Percentiles rank a stretch among this genome's conserved stretches.
These are phyloP conservation scores for Amaranthus palmeri DNA, from an alignment of 148 eudicot genomes.

Conservation along the genomic window DNA sequence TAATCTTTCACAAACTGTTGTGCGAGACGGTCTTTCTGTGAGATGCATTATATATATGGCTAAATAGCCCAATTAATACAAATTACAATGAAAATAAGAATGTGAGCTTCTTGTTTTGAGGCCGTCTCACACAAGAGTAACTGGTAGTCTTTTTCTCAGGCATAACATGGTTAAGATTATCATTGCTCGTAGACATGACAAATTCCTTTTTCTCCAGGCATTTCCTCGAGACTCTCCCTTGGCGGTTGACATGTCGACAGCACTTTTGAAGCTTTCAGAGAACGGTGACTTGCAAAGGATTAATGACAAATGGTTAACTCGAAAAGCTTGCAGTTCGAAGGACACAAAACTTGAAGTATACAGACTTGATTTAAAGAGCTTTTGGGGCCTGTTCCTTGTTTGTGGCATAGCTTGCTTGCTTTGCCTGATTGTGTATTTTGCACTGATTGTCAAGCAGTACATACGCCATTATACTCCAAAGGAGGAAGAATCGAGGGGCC, in stretches of 20 bases:
- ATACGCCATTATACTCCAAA: slow-evolving; percentile 29
- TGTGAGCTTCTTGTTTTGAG: too few relatives aligned
- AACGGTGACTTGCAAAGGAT: slow-evolving; percentile 72
- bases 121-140: too few relatives aligned
- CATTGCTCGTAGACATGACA: not conserved
- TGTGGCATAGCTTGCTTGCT: slow-evolving; percentile 54
- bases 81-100: too few relatives aligned
- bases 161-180: not conserved
- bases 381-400: slow-evolving; percentile 80
- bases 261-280: slow-evolving; percentile 61
- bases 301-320: slow-evolving; percentile 68
- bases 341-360: slow-evolving; percentile 43
- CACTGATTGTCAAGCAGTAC: slow-evolving; percentile 37
- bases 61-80: too few relatives aligned
- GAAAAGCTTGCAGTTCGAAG: slow-evolving; percentile 65
- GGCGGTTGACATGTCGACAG: slow-evolving; percentile 67
- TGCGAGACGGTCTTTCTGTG: too few relatives aligned
- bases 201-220: slow-evolving; percentile 37
- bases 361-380: slow-evolving; percentile 54
- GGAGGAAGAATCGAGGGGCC: slow-evolving; percentile 1
- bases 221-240: slow-evolving; percentile 76
- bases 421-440: slow-evolving; percentile 45
- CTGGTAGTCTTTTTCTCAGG: too few relatives aligned
- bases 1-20: not conserved
- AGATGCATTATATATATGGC: too few relatives aligned